Evolutionary conservation across 306 rosid genomes (phyloP), one percentile per base, ranked within the genome.

Genomic region (Trifolium pratense): DNA sequence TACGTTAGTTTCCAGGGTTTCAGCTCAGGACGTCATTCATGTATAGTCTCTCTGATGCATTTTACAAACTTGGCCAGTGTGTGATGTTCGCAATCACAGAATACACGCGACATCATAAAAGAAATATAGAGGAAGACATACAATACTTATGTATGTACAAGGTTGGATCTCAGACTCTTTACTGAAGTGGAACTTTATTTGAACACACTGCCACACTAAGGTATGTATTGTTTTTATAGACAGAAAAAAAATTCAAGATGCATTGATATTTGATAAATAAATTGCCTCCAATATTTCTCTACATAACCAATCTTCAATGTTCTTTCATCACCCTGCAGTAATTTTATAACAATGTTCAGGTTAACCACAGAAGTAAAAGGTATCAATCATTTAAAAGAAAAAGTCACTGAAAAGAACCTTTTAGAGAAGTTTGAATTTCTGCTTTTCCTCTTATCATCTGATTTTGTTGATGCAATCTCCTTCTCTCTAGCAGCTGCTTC

Each of bases 401-500:
- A 78, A 43, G 70, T 81, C 48, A 60, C 72, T 81, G 15, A 25
- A 77, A 55, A 20, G n/a, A 56, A 86, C 97, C 95, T 82, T 84
- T 79, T 82, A 43, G 88, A 72, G 75, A 89, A 68, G 86, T 68
- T 76, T 69, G 72, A 77, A 83, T 66, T 83, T 84, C 89, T 77
- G 56, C 45, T 64, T 74, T 79, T 91, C 73, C 78, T 85, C 70
- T 80, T 75, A 55, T 79, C 85, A 13, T 84, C 89, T 58, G 79
- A 12, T 80, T 88, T 87, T 58, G 68, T 73, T 58, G 88, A 79
- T 45, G 90, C 82, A 66, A 89, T 83, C 74, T 91, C 99, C 78
- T 82, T 91, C 66, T 89, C 97, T 79, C 91, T 91, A 32, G 92
- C 87, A 68, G 89, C 89, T 23, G 89, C 86, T 86, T 94, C 96